Evolutionary conservation across 805 yeast genomes (phyloP), one percentile per base, ranked within the genome.

Genomic region (Nakazawaea ernobii): DNA sequence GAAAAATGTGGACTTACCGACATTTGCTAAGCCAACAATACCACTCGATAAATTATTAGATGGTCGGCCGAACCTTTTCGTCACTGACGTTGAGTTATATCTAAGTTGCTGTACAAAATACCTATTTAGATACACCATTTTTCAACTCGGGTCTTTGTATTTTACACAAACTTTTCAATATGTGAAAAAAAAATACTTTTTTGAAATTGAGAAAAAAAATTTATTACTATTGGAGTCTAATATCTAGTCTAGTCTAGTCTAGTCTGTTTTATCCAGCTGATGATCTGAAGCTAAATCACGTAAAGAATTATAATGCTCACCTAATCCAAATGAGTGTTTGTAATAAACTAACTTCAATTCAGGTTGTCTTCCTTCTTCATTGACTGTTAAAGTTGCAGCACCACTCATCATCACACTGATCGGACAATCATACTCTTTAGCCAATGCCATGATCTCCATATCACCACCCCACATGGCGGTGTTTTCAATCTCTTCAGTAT

Each of bases 391-490:
- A 2, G 84, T 74, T 5, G 90, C 75, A 36, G 88, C 75, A 0
- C 95, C 95, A 41, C 89, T 85, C 71, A 86, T 80, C 67, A 83
- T 71, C 9, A 92, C 82, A 42, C 82, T 72, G n/a, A 92, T 79
- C 0, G 90, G 86, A 54, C 86, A 80, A 50, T 82, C 72, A 56
- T 73, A 86, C n/a, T 77, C 79, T 50, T 79, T 74, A 1, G 95
- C 74, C 36, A 91, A 69, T 0, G 97, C 97, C 59, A 87, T 63
- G 15, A 92, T 81, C 68, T 92, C 99, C 70, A 89, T 70, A 57
- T 94, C 97, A 8, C 96, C 94, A 26, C 99, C 99, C 99, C 99
- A 92, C 71, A 86, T 78, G 0, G 95, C 82, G 0, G 96, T 88
- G n/a, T 63, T 70, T 50, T 77, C 85, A 49, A 92, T 72, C 52